Base-by-base conservation (phyloP, 129 eudicot species). In the Chrysanthemum makinoi region DNA sequence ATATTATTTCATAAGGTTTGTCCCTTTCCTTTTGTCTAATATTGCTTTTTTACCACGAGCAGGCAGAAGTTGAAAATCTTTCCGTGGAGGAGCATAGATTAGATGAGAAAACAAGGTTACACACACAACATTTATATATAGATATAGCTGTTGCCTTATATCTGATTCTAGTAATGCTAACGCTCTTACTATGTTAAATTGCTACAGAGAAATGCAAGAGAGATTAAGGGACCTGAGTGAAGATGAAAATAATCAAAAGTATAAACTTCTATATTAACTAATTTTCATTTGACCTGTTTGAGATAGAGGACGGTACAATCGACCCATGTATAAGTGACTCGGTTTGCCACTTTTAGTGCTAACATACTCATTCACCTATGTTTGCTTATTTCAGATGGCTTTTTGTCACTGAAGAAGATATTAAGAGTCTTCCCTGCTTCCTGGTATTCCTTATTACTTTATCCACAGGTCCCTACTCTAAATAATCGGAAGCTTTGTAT, bases 371-470 rank as follows among this genome's bases (percentile, higher is more conserved):
- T 64, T 24, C 26, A 77, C 52, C 61, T 49, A 11, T n/a, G 50
- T 66, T 2, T 46, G 11, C 55, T 57, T 56, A 28, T 30, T 67
- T 39, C 72, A 94, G 98, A 84, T 92, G 96, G 95, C 95, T 92
- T 76, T 92, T 89, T 59, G 96, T 92, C 28, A 92, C 98, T 30
- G 98, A 92, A 83, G 96, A 92, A 67, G 98, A 92, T 77, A 89
- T 92, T 22, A 92, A 92, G 72, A 69, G 75, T 76, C 80, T 92
- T 72, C 91, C 96, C 60, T 85, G 96, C 83, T 92, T 92, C 76
- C 96, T 82, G 96, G 98, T 89, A 43, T 64, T 74, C 24, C 33
- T 48, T 60, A 22, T 54, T 73, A 28, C 33, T 62, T 28, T 64
- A 60, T 60, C 58, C 73, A 26, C 43, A 43, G 10, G 69, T 75